These are phyloP conservation scores for Chlorophyllum brunneum DNA, from an alignment of 768 basidiomycete genomes.

Conservation along the genomic window DNA sequence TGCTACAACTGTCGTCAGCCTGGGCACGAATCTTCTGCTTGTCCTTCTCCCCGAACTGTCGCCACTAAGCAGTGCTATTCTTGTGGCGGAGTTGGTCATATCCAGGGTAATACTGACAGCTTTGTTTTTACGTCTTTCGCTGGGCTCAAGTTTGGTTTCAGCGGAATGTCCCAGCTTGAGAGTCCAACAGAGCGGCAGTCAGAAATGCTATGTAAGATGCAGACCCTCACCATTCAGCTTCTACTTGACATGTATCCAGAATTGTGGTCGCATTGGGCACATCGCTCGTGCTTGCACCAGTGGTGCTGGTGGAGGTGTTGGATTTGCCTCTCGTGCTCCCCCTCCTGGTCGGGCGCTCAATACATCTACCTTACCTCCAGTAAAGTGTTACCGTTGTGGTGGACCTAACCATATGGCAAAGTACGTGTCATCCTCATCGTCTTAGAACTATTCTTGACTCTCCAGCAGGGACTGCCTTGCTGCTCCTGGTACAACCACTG, in stretches of 20 bases:
- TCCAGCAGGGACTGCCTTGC: constrained; percentile 74
- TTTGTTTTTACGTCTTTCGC: not conserved
- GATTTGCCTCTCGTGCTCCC: constrained; percentile 64
- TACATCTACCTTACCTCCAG: constrained; percentile 71
- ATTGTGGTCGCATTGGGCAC: constrained; percentile 80
- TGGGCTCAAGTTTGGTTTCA: constrained; percentile 17
- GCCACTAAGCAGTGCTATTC: constrained; percentile 90
- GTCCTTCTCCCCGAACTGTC: constrained; percentile 78
- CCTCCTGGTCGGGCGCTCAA: constrained; percentile 75
- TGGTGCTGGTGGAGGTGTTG: constrained; percentile 34
- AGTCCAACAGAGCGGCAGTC: constrained; percentile 56
- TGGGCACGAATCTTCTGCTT: constrained; percentile 89
- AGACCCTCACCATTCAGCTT: not conserved
- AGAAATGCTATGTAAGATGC: constrained; percentile 78
- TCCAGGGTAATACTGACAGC: constrained; percentile 44
- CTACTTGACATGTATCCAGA: constrained; percentile 35
- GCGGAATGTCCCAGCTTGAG: constrained; percentile 83
- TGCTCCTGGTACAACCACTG: constrained; percentile 52
- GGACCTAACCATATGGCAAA: constrained; percentile 86
- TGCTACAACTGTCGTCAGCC: constrained; percentile 95
- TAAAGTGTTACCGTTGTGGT: constrained; percentile 89
- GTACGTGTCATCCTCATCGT: constrained; percentile 30
- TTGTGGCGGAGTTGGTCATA: constrained; percentile 89
- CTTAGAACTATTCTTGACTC: constrained; percentile 3
- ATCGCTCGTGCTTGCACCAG: constrained; percentile 74